Percentiles rank a stretch among this genome's conserved stretches.
These are phyloP conservation scores for Collariella sp. DNA, from an alignment of 495 filamentous ascomycete genomes.

Conservation along the genomic window DNA sequence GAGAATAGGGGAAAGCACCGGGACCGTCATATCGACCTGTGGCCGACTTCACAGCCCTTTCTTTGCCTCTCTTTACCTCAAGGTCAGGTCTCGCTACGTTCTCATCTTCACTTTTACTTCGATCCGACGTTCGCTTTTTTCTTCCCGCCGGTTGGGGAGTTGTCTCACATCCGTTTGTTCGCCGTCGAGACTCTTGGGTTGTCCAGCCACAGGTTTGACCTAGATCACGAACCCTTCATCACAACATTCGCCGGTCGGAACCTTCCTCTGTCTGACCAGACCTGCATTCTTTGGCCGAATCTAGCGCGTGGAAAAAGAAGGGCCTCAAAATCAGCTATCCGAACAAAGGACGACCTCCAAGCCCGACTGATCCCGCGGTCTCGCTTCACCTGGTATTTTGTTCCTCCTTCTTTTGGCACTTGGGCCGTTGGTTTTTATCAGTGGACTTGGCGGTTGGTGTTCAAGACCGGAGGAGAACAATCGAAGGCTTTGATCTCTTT, in stretches of 20 bases:
- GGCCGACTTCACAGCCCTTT: background rate
- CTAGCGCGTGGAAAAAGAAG: background rate
- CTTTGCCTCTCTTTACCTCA: background rate
- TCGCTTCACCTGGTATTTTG: conserved; percentile 3
- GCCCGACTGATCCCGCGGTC: conserved; percentile 1
- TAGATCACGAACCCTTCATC: too few species aligned
- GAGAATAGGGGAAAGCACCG: background rate
- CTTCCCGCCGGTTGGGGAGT: too few species aligned
- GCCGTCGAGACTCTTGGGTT: background rate
- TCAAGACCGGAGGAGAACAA: conserved; percentile 1
- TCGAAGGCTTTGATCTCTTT: background rate
- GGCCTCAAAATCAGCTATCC: background rate
- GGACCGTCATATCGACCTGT: background rate
- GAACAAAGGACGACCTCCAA: background rate
- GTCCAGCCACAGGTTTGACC: too few species aligned
- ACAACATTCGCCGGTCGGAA: conserved; percentile 14
- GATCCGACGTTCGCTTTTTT: background rate
- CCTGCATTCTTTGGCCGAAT: conserved; percentile 4
- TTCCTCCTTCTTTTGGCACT: background rate
- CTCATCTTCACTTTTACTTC: background rate
- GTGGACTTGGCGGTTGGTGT: background rate
- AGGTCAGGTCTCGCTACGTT: too few species aligned
- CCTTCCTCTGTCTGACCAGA: background rate
- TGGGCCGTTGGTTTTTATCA: background rate
- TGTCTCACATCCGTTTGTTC: background rate